Evolutionary conservation across 1,139 yeast genomes (phyloP), one percentile per base, ranked within the genome.

Genomic region (Magnusiomyces magnusii): DNA sequence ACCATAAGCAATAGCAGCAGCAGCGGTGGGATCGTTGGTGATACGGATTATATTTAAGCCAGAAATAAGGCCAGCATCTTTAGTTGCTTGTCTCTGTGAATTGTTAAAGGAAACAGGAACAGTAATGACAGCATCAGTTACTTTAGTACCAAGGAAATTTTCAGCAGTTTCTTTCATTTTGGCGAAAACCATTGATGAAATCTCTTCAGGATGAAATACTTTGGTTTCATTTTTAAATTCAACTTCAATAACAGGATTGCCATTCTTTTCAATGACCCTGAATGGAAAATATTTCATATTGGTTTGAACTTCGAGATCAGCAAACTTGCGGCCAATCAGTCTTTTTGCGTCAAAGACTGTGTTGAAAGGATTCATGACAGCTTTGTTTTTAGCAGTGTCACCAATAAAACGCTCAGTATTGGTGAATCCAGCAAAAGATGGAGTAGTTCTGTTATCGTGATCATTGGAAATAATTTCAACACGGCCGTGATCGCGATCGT

Each of bases 341-440:
- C 97, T 93, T 85, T 90, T 90, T 73, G 96, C 96, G 74, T 90
- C 97, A 78, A 90, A 90, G 71, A 90, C 96, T 69, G 97, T 90
- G 86, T 90, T 90, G 75, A 79, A 82, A 76, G 96, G 96, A 87
- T 90, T 90, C 83, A 89, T 83, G 78, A 97, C 97, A 74, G 96
- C 97, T 81, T 90, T 97, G 79, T 90, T 90, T 88, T 90, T 90
- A 75, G 97, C 97, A 74, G 97, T 96, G 80, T 91, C 97, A 84
- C 97, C 97, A 75, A 91, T 89, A 76, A 91, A 85, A 83, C 97
- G 89, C 83, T 90, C 97, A 76, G 88, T 88, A 76, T 87, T 85
- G 69, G 93, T 89, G 88, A 90, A 90, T 71, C 96, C 97, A 77
- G 90, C 97, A 82, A 88, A 90, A 67, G 97, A 90, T 73, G 97